Evolutionary conservation across 2,329 filamentous ascomycete genomes (phyloP).

Genomic region (Pseudomassariella vexata): DNA sequence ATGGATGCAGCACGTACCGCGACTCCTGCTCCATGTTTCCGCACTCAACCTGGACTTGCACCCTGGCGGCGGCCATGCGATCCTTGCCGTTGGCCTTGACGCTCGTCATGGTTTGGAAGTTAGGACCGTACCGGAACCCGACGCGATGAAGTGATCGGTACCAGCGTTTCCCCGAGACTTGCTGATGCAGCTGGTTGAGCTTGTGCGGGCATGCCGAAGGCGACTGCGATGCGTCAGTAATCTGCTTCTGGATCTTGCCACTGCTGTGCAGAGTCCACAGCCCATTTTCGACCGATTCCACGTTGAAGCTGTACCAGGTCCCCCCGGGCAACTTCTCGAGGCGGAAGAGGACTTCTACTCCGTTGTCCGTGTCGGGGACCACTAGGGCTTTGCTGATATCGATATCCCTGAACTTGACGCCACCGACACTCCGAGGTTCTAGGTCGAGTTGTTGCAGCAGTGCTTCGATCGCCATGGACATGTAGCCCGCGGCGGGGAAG

Average conservation of each 20-base stretch:
- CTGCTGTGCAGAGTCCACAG: constrained; percentile 11
- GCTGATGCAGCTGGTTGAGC: constrained; percentile 3
- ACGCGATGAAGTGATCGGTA: constrained; percentile 12
- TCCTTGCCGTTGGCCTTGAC: constrained; percentile 9
- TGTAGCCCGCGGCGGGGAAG: constrained; percentile 28
- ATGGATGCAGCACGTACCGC: constrained; percentile 25
- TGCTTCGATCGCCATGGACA: constrained; percentile 31
- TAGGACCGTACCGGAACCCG: constrained; percentile 14
- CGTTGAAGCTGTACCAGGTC: constrained; percentile 10
- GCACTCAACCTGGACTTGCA: constrained; percentile 5
- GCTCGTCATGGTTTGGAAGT: constrained; percentile 11
- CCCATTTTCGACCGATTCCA: constrained; percentile 11
- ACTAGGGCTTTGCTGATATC: constrained; percentile 17
- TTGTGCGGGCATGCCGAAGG: constrained; percentile 7
- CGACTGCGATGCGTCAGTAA: not conserved
- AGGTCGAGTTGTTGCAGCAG: constrained; percentile 16
- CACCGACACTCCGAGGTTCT: constrained; percentile 5
- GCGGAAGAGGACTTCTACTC: not conserved
- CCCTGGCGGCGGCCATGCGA: constrained; percentile 6
- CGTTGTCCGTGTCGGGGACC: constrained; percentile 9
- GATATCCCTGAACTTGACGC: constrained; percentile 12
- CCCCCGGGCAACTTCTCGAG: not conserved
- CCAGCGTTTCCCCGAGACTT: constrained; percentile 11
- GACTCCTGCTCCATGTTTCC: constrained; percentile 14
- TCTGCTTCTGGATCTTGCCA: constrained; percentile 2